Base-by-base conservation (phyloP, 2,329 filamentous ascomycete genomes). In the Fusarium sarcochroum region DNA sequence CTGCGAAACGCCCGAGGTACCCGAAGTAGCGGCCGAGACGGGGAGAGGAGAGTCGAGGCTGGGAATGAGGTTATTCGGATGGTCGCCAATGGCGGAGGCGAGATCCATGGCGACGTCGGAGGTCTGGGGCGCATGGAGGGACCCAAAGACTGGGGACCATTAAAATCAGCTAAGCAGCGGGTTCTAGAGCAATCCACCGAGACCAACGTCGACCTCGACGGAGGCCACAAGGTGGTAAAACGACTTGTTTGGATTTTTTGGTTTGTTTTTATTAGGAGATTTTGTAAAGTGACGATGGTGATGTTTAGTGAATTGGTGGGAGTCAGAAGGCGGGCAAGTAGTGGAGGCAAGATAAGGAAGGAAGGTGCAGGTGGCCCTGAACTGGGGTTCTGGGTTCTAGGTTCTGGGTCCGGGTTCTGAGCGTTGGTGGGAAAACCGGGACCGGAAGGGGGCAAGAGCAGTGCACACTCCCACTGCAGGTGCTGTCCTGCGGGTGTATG, bases 101-200 rank as follows among this genome's bases (percentile, higher is more conserved):
- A 75, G 71, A 75, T 75, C 73, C 73, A 75, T 75, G 63, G 72
- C 62, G 67, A 64, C 58, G 62, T 64, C 50, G 59, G 66, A 40
- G 63, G 61, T 65, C 70, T 68, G 63, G 35, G 56, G 63, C 58
- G 72, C 72, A 74, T 74, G 56, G 69, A 73, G 72, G 45, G 64
- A 66, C 49, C 58, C 64, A 51, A 55, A 50, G 60, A 63, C 41
- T 58, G 62, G 62, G 48, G 61, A 69, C 51, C 47, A 60, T 46
- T 23, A 58, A 68, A 59, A 68, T 66, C 54, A 64, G 59, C 48
- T 52, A 27, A 48, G 51, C 52, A 70, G 45, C 46, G 45, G 47
- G 42, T 57, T 41, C 35, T 50, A 68, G 58, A 66, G 52, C 54
- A 68, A 66, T 68, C 51, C 69, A 66, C 60, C 71, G 45, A 57